Evolutionary conservation across 179 eudicot species (phyloP).

Genomic region (Pouteria campechiana): DNA sequence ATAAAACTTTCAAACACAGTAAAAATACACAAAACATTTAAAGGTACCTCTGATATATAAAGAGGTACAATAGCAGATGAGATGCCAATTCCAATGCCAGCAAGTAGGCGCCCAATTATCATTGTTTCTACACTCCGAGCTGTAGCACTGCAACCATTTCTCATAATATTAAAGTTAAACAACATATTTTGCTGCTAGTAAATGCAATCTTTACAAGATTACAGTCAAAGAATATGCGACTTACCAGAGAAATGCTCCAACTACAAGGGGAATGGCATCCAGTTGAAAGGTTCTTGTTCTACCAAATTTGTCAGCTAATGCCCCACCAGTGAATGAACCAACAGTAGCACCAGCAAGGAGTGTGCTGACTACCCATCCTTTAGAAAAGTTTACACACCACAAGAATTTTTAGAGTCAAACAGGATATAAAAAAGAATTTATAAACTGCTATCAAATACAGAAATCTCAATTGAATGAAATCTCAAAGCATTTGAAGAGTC

Average conservation of each 20-base stretch:
- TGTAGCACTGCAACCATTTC: slow-evolving; percentile 68
- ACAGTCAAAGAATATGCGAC: slow-evolving; percentile 7
- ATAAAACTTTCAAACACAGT: neutral
- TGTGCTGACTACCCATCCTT: slow-evolving; percentile 93
- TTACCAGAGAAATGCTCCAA: slow-evolving; percentile 93
- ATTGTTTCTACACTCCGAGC: slow-evolving; percentile 64
- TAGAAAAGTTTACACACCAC: neutral
- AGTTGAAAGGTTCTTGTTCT: slow-evolving; percentile 73
- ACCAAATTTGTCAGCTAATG: slow-evolving; percentile 90
- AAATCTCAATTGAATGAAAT: no score
- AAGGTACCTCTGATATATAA: slow-evolving; percentile 82
- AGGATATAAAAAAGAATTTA: no score
- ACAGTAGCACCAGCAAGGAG: slow-evolving; percentile 96
- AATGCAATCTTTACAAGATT: neutral
- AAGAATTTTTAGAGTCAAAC: no score
- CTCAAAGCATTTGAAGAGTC: no score
- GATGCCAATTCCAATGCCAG: slow-evolving; percentile 94
- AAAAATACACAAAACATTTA: neutral
- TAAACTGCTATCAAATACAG: no score
- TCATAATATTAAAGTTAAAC: slow-evolving; percentile 8
- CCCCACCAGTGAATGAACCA: slow-evolving; percentile 94
- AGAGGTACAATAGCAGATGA: slow-evolving; percentile 94
- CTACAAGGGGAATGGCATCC: slow-evolving; percentile 84
- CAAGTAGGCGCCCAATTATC: slow-evolving; percentile 84
- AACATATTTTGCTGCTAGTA: slow-evolving; percentile 8